Percentiles rank a stretch among this genome's conserved stretches.
phyloP scores from a whole-genome alignment of 176 grass and related monocot genomes.

The Elaeis guineensis region DNA sequence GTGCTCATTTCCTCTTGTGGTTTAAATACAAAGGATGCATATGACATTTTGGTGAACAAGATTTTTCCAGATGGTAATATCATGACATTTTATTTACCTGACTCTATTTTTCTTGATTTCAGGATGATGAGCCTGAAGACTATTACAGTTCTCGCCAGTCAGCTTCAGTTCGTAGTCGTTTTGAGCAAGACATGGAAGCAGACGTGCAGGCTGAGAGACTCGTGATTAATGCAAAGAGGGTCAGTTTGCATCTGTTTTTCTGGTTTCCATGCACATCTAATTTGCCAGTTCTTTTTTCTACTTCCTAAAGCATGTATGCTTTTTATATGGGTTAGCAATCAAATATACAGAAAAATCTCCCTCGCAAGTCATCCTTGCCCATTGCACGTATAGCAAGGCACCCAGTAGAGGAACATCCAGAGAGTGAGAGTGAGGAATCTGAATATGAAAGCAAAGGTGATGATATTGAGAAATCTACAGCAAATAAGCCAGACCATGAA shows the following conservation, averaged over 20 bases:
- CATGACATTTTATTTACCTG: too few relatives aligned
- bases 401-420: conserved; percentile 50
- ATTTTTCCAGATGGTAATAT: too few relatives aligned
- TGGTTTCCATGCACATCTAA: background rate
- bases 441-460: conserved; percentile 96
- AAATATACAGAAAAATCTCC: conserved; percentile 46
- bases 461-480: conserved; percentile 63
- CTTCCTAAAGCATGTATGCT: conserved; percentile 1
- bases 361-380: conserved; percentile 42
- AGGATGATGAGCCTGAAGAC: conserved; percentile 82
- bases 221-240: conserved; percentile 64
- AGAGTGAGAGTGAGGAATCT: conserved; percentile 71
- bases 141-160: conserved; percentile 52
- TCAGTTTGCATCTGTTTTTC: conserved; percentile 4
- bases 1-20: too few relatives aligned
- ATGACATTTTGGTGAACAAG: too few relatives aligned
- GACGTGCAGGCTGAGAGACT: conserved; percentile 62
- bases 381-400: conserved; percentile 39
- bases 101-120: background rate
- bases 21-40: background rate
- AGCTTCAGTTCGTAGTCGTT: conserved; percentile 40
- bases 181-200: conserved; percentile 72
- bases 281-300: conserved; percentile 8
- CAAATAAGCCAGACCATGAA: conserved; percentile 66
- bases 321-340: conserved; percentile 34